phyloP scores from a whole-genome alignment of 495 filamentous ascomycete species.

The Neurospora sp. region DNA sequence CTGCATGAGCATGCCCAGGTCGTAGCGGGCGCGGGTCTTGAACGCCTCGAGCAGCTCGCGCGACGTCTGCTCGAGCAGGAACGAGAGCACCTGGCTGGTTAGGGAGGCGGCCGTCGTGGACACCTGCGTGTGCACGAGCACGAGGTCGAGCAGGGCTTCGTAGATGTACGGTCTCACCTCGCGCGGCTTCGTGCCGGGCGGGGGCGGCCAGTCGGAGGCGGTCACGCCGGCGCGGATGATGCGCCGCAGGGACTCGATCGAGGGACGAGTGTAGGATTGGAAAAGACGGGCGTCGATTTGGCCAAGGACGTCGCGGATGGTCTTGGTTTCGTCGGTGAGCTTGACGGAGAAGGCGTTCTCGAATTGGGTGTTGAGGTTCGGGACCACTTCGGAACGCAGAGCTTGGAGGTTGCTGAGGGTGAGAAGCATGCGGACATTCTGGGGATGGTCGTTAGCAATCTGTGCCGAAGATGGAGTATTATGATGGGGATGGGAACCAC shows the following conservation, averaged over 20 bases:
- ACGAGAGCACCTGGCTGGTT: conserved; percentile 62
- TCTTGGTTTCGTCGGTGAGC: conserved; percentile 82
- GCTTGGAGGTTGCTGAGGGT: conserved; percentile 83
- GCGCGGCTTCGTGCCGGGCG: conserved; percentile 48
- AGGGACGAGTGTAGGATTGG: conserved; percentile 75
- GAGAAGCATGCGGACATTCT: conserved; percentile 87
- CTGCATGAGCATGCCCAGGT: conserved; percentile 80
- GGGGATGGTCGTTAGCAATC: conserved; percentile 12
- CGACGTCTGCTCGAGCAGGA: conserved; percentile 69
- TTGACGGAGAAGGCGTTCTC: conserved; percentile 84
- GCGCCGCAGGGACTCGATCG: conserved; percentile 47
- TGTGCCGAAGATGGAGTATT: neutral
- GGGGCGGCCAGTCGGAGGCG: conserved; percentile 59
- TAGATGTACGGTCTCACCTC: conserved; percentile 85
- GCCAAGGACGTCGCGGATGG: conserved; percentile 74
- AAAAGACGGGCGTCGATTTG: conserved; percentile 88
- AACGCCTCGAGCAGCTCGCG: conserved; percentile 62
- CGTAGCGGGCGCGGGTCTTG: conserved; percentile 53
- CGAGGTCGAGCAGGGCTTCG: conserved; percentile 67
- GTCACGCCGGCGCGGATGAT: conserved; percentile 64
- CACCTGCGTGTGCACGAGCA: conserved; percentile 86
- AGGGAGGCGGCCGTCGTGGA: conserved; percentile 67
- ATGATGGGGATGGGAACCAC: conserved; percentile 13
- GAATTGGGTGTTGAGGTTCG: conserved; percentile 74
- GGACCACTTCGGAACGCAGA: conserved; percentile 66